phyloP scores from a whole-genome alignment of 2,329 filamentous ascomycete species.

The Aspergillus fijiensis region DNA sequence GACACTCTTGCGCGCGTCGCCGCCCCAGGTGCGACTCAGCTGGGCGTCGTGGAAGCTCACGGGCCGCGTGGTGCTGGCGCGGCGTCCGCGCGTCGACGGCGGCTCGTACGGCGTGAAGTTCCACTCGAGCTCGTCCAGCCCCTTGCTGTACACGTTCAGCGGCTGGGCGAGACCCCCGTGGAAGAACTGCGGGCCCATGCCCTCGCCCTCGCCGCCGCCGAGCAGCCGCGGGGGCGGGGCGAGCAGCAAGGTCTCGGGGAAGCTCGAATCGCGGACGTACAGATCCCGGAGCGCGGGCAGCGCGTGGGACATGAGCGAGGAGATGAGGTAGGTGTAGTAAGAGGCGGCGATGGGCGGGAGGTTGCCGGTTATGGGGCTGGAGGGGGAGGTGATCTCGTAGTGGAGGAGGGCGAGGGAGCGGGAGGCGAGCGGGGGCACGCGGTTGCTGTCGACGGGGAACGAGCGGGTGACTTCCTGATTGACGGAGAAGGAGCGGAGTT shows the following conservation, averaged over 20 bases:
- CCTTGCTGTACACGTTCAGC: conserved; percentile 65
- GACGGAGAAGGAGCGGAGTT: conserved; percentile 52
- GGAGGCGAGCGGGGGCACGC: conserved; percentile 65
- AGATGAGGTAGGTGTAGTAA: conserved; percentile 83
- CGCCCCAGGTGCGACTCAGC: conserved; percentile 58
- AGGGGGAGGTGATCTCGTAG: conserved; percentile 69
- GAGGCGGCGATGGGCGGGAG: conserved; percentile 53
- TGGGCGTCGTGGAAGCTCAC: conserved; percentile 48
- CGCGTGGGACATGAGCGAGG: conserved; percentile 73
- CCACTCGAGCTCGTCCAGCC: conserved; percentile 67
- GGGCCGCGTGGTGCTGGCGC: conserved; percentile 44
- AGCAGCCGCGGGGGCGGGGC: conserved; percentile 62
- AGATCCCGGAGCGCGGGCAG: conserved; percentile 73
- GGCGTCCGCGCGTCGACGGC: conserved; percentile 34
- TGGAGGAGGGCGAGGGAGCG: conserved; percentile 69
- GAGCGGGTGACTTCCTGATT: conserved; percentile 56
- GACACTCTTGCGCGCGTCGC: conserved; percentile 59
- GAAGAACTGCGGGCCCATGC: conserved; percentile 22
- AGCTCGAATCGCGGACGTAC: conserved; percentile 81
- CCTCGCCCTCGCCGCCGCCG: conserved; percentile 33
- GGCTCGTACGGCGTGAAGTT: conserved; percentile 63
- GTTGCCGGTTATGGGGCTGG: conserved; percentile 54
- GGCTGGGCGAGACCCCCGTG: conserved; percentile 52
- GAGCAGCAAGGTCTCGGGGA: conserved; percentile 76
- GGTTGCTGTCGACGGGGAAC: conserved; percentile 51